Evolutionary conservation across 352 stramenopile genomes (phyloP).

Genomic region (Phytophthora citricola): DNA sequence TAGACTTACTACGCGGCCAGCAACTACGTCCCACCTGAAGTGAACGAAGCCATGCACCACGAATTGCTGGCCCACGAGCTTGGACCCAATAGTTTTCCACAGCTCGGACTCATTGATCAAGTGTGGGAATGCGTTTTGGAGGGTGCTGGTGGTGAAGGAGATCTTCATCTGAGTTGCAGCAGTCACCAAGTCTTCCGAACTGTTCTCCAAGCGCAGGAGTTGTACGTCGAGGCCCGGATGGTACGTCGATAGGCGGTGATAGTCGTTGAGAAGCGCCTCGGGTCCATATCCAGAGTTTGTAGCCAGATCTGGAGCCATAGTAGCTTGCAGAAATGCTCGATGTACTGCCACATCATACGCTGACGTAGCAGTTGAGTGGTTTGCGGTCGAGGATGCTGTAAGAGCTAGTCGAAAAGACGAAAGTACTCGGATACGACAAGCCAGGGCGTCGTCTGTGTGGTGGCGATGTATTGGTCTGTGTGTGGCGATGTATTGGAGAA

Average conservation of each 20-base stretch:
- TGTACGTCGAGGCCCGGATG: background rate
- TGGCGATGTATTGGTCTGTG: background rate
- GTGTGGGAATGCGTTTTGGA: constrained; percentile 1
- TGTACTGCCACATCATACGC: background rate
- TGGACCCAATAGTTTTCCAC: background rate
- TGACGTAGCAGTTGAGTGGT: background rate
- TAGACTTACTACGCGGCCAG: background rate
- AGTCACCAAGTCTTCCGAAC: background rate
- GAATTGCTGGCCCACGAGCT: background rate
- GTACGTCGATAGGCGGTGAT: background rate
- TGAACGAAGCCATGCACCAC: background rate
- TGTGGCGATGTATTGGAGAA: background rate
- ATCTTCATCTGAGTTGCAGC: background rate
- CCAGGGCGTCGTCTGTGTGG: background rate
- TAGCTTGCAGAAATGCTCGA: background rate
- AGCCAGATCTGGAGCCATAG: background rate
- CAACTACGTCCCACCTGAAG: background rate
- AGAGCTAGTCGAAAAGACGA: background rate
- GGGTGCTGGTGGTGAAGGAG: background rate
- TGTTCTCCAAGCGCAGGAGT: background rate
- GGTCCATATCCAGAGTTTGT: background rate
- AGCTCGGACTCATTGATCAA: background rate
- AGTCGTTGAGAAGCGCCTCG: background rate
- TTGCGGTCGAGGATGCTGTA: background rate
- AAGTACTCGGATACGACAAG: constrained; percentile 1